Evolutionary conservation across 2,329 filamentous ascomycete genomes (phyloP), one percentile per base, ranked within the genome.

Genomic region (Sporothrix euskadiensis): DNA sequence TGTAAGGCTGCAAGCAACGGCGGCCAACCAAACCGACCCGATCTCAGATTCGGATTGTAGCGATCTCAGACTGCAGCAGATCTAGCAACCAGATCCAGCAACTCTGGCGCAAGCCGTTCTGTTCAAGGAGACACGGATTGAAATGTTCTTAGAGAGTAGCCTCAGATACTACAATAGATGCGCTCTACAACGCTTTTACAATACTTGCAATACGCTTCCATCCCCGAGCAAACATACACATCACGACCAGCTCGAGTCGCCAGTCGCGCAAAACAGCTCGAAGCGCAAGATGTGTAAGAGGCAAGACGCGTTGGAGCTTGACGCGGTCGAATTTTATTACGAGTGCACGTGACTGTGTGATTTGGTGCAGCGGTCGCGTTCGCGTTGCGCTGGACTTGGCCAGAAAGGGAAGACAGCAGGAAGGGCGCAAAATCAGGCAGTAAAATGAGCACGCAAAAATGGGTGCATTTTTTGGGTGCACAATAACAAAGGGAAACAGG

Each of bases 301-400:
- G 71, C n/a, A 69, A 59, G 61, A 68, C 71, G 71, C 71, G 71
- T 12, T 9, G 7, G 49, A 59, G 35, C 39, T 69, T 56, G 56
- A 73, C 72, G 65, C 72, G 72, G 30, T 54, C 1, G 35, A 35
- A 35, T 39, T 63, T 73, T 73, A 47, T 73, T 63, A 10, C 0
- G 3, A 0, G 32, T 44, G 41, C 72, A 73, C 72, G 72, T 73
- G 72, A 73, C 44, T 39, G 35, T 73, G 65, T 73, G 72, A 73
- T 73, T 59, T 65, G 22, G 35, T 19, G 19, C 32, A 22, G 22
- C 9, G 1, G 1, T 52, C 56, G 26, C 19, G 10, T 47, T 26
- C 26, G 26, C 26, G 26, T 26, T 26, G 26, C 26, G 26, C 26
- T 47, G 14, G 61, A 66, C 61, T 47, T 66, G n/a, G 39, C 26